Evolutionary conservation across 2,329 filamentous ascomycete species (phyloP).

Genomic region (Elsinoe perseae): DNA sequence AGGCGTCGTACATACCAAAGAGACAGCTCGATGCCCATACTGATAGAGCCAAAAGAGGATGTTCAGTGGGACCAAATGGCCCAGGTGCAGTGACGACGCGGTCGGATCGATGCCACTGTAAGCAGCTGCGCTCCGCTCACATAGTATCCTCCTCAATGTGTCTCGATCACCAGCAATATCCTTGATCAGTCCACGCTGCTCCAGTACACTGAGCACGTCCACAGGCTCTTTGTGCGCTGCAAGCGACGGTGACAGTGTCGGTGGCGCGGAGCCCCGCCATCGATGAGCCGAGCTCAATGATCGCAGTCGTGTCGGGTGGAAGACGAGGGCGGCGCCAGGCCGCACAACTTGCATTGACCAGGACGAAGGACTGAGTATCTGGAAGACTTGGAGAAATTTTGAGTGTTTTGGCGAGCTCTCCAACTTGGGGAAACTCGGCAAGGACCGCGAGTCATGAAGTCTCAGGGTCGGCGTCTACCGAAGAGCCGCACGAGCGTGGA

Average conservation of each 20-base stretch:
- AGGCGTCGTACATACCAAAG: conserved; percentile 40
- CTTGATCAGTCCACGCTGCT: conserved; percentile 66
- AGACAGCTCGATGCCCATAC: conserved; percentile 61
- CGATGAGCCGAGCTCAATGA: neutral
- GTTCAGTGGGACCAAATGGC: conserved; percentile 75
- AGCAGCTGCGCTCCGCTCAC: conserved; percentile 57
- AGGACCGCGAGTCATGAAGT: neutral
- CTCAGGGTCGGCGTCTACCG: too few relatives aligned
- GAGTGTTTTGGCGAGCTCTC: too few relatives aligned
- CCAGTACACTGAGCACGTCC: conserved; percentile 55
- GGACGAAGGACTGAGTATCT: neutral
- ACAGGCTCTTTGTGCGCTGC: neutral
- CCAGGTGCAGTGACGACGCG: conserved; percentile 68
- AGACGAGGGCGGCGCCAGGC: neutral
- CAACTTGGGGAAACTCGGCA: neutral
- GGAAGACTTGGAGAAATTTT: too few relatives aligned
- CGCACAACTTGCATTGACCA: neutral
- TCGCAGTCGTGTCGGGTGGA: neutral
- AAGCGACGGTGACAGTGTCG: neutral
- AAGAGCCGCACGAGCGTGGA: too few relatives aligned
- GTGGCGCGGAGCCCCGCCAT: neutral
- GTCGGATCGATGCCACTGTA: conserved; percentile 82
- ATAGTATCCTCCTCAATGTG: conserved; percentile 57
- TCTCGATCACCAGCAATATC: conserved; percentile 55
- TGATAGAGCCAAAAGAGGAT: conserved; percentile 77